These are phyloP conservation scores for Carex myosuroides DNA, from an alignment of 176 grass and related monocot genomes.

Conservation along the genomic window DNA sequence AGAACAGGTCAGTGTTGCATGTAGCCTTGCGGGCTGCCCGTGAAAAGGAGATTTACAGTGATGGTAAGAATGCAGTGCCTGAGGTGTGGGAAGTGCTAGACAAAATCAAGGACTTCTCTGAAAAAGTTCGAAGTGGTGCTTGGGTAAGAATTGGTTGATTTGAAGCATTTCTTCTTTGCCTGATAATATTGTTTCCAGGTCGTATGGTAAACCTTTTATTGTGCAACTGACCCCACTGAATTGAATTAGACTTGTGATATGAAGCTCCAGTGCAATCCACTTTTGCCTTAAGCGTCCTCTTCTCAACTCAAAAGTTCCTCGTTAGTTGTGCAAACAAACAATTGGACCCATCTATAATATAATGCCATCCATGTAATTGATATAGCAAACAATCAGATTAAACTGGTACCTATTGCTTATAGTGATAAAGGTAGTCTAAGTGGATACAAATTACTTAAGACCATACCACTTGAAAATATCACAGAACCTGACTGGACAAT, in stretches of 20 bases:
- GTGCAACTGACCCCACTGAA: not conserved
- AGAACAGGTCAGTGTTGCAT: constrained; percentile 91
- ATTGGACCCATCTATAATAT: not conserved
- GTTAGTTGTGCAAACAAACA: not conserved
- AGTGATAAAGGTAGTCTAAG: not conserved
- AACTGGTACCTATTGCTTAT: not conserved
- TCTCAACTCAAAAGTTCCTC: not conserved
- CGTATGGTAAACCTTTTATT: not conserved
- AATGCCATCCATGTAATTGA: not conserved
- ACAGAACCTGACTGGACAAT: not conserved
- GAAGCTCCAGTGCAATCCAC: not conserved
- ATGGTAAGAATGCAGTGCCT: constrained; percentile 68
- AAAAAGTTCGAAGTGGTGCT: constrained; percentile 73
- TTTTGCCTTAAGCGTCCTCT: not conserved
- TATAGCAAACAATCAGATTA: constrained; percentile 2
- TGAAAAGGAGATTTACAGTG: constrained; percentile 57
- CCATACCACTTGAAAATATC: not conserved
- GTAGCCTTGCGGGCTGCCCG: constrained; percentile 73
- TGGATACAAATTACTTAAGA: not conserved
- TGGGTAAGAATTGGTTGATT: constrained; percentile 48
- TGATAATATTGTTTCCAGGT: not conserved
- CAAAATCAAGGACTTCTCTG: constrained; percentile 93
- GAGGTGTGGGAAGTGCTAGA: constrained; percentile 88
- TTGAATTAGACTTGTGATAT: not conserved
- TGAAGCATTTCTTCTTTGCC: not conserved